Evolutionary conservation across 2,329 filamentous ascomycete species (phyloP).

Genomic region (Pseudodiploospora longispora): DNA sequence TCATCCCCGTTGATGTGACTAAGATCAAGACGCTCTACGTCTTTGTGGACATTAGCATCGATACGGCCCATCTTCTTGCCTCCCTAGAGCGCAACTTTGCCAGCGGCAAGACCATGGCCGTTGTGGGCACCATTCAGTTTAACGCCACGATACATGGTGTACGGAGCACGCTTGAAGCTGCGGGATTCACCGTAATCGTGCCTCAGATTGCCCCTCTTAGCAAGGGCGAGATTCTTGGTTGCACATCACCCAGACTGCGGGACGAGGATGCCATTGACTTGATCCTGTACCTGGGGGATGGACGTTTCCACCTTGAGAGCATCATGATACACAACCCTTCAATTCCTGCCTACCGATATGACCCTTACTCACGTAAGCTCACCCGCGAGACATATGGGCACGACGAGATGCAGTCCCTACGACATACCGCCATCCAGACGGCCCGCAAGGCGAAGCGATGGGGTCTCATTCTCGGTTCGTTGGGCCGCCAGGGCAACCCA

Average conservation of each 20-base stretch:
- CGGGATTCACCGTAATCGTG: conserved; percentile 77
- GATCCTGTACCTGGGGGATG: conserved; percentile 85
- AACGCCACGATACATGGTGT: conserved; percentile 93
- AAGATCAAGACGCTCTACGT: conserved; percentile 97
- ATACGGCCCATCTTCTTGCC: conserved; percentile 76
- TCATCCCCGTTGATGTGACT: conserved; percentile 93
- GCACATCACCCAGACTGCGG: conserved; percentile 72
- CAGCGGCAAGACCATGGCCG: conserved; percentile 75
- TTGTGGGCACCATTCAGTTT: conserved; percentile 97
- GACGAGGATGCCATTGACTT: conserved; percentile 57
- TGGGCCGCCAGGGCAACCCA: conserved; percentile 92
- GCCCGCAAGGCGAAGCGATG: conserved; percentile 77
- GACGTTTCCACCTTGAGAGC: conserved; percentile 91
- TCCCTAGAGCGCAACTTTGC: conserved; percentile 85
- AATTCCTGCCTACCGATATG: conserved; percentile 89
- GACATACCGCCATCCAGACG: conserved; percentile 65
- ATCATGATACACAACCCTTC: conserved; percentile 98
- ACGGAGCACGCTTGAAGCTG: conserved; percentile 65
- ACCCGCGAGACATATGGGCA: conserved; percentile 91
- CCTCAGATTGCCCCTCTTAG: conserved; percentile 90
- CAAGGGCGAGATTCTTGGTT: conserved; percentile 95
- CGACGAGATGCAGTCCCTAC: conserved; percentile 77
- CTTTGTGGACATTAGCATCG: conserved; percentile 96
- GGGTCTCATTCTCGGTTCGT: conserved; percentile 87
- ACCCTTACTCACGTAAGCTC: conserved; percentile 87